Base-by-base conservation (phyloP, 2,329 filamentous ascomycete genomes). In the Pyricularia sp. region DNA sequence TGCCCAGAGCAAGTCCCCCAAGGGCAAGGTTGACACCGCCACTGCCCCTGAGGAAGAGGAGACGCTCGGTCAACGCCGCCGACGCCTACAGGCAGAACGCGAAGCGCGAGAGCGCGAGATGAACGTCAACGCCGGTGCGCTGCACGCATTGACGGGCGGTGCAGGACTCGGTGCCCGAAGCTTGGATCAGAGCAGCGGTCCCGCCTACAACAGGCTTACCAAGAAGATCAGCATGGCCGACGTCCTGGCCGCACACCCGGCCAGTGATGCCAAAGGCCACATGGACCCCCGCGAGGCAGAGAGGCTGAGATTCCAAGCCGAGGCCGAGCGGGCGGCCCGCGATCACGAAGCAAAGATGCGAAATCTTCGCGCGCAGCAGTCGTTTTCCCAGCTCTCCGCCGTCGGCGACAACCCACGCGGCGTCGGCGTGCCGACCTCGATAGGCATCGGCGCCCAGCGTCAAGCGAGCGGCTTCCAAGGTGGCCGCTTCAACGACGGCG, bases 11-110 rank as follows among this genome's bases (percentile, higher is more conserved):
- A 77, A 79, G 68, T 74, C 69, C 17, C 73, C 75, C 4, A 78
- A 78, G 65, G 70, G 70, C 25, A 76, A 74, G 42, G 72, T 28
- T 10, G 63, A 31, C n/a, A n/a, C n/a, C n/a, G 6, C 31, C 50
- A 2, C n/a, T n/a, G 66, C 68, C 36, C 75, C 71, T 17, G 70
- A 74, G 28, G 90, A 89, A 72, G 90, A 93, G 73, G 92, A 95
- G 76, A 94, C 92, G 0, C 82, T 95, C 0, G 92, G 91, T 11
- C 91, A 94, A 77, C 88, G 92, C 12, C 88, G 91, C 0, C 88
- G 87, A 31, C 86, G 92, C 30, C 82, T 95, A 1, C 91, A 93
- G 76, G 88, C 88, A 7, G 88, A 90, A 74, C 83, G 83, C 30
- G 89, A 91, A 77, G 89, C 89, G 7, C 85, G 86, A 31, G 85